Base-by-base conservation (phyloP, 768 basidiomycete genomes). In the Naematelia encephala region DNA sequence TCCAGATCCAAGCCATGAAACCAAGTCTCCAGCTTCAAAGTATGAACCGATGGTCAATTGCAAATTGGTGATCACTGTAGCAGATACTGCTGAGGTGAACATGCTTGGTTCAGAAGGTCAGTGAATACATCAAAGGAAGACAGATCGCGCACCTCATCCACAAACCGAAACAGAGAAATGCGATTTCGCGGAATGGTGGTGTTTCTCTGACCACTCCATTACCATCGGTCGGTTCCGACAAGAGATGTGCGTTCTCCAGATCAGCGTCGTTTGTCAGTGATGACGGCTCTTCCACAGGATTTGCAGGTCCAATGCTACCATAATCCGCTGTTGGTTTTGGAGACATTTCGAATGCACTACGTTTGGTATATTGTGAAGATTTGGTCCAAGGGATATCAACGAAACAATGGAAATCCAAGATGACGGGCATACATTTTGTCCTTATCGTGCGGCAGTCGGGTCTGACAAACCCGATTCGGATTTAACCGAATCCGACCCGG, bases 1-100 rank as follows among this genome's bases (percentile, higher is more conserved):
- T 1, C 57, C 62, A 12, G 68, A 66, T 12, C 68, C 68, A 5
- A 73, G 58, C 70, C 71, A 73, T 48, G 69, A 64, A 12, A 70
- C 68, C 52, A 70, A 30, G 5, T 66, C 64, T 45, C 71, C 71
- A 27, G 68, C 62, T n/a, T 60, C 54, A 46, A 73, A 73, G 51
- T 70, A 64, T 2, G 69, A 70, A 11, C 65, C 71, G 22, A 73
- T 73, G 28, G 70, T 68, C 5, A 73, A 54, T 11, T 68, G 67
- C 5, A 73, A 51, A 57, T 73, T 73, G 22, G 71, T 66, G 3
- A 70, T 66, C 21, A 73, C 66, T 5, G 71, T 68, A 5, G 63
- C 60, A 4, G 61, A 54, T 13, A 69, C 46, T 0, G 71, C 68
- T 0, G 67, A 60, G 39, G 66, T 68, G 61, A 70, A 73, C 8